phyloP scores from a whole-genome alignment of 2,329 filamentous ascomycete species.

The Drechslerella stenobrocha region DNA sequence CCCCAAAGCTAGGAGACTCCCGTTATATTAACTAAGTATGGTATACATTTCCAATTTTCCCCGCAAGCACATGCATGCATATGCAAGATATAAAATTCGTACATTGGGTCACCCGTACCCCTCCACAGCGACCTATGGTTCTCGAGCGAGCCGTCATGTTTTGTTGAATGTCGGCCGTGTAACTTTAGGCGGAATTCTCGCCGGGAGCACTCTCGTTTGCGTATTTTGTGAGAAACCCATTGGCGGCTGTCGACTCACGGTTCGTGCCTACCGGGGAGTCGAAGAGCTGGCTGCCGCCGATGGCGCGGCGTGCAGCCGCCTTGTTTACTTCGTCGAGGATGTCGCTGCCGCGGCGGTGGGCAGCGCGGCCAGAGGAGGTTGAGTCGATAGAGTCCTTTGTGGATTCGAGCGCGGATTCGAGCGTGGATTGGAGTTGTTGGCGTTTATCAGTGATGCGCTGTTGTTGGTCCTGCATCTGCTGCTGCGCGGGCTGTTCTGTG shows the following conservation, averaged over 20 bases:
- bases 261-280: slow-evolving; percentile 27
- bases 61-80: no score
- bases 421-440: slow-evolving; percentile 25
- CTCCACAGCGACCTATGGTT: no score
- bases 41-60: no score
- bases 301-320: slow-evolving; percentile 23
- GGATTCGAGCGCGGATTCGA: slow-evolving; percentile 27
- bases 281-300: slow-evolving; percentile 44
- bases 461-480: slow-evolving; percentile 21
- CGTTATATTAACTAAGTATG: no score
- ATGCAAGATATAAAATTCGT: no score
- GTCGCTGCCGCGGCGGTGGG: slow-evolving; percentile 31
- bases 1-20: no score
- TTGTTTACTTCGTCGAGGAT: slow-evolving; percentile 38
- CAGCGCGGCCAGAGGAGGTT: slow-evolving; percentile 13
- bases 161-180: background rate
- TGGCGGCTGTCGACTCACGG: slow-evolving; percentile 21
- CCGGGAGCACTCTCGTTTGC: slow-evolving; percentile 46
- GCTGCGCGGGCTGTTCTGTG: background rate
- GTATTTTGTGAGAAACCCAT: slow-evolving; percentile 45
- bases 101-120: background rate
- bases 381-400: slow-evolving; percentile 26
- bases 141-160: no score
- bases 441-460: no score
- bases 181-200: slow-evolving; percentile 38